These are phyloP conservation scores for Phlebopus sp. DNA, from an alignment of 1,284 basidiomycete genomes.

Conservation along the genomic window DNA sequence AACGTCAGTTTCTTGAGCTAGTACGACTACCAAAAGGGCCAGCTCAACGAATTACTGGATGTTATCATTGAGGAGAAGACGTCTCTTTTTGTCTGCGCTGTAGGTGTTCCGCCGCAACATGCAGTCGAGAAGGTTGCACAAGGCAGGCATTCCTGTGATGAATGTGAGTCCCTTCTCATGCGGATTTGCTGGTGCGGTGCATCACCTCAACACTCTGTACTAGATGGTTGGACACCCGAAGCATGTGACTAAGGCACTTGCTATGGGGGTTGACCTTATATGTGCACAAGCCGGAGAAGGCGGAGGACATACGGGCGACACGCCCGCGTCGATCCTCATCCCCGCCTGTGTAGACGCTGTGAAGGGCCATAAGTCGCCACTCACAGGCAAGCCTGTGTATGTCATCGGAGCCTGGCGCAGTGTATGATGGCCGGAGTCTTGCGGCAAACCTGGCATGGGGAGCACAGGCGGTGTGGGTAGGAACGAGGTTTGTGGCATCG, in stretches of 20 bases:
- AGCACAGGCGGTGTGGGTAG: conserved; percentile 76
- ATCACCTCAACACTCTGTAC: neutral
- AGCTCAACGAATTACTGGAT: conserved; percentile 75
- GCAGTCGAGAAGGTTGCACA: conserved; percentile 78
- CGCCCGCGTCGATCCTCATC: conserved; percentile 71
- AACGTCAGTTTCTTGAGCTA: conserved; percentile 23
- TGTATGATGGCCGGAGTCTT: conserved; percentile 83
- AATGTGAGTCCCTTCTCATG: conserved; percentile 47
- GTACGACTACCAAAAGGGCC: conserved; percentile 81
- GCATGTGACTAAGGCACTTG: conserved; percentile 79
- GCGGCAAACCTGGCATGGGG: conserved; percentile 85
- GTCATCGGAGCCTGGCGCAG: conserved; percentile 85
- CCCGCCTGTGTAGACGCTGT: conserved; percentile 84
- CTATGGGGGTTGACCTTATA: conserved; percentile 81
- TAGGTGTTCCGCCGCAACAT: conserved; percentile 78
- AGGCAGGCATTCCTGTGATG: conserved; percentile 80
- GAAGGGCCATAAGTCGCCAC: conserved; percentile 68
- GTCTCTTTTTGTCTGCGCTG: conserved; percentile 81
- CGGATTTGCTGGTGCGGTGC: neutral
- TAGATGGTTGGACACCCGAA: conserved; percentile 89
- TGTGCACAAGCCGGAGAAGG: conserved; percentile 89
- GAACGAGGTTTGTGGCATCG: conserved; percentile 85
- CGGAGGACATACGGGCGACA: conserved; percentile 80
- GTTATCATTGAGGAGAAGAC: conserved; percentile 87
- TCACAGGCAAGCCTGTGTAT: conserved; percentile 78